These are phyloP conservation scores for Paracorniculantispora psalliotae DNA, from an alignment of 2,329 filamentous ascomycete species.

Conservation along the genomic window DNA sequence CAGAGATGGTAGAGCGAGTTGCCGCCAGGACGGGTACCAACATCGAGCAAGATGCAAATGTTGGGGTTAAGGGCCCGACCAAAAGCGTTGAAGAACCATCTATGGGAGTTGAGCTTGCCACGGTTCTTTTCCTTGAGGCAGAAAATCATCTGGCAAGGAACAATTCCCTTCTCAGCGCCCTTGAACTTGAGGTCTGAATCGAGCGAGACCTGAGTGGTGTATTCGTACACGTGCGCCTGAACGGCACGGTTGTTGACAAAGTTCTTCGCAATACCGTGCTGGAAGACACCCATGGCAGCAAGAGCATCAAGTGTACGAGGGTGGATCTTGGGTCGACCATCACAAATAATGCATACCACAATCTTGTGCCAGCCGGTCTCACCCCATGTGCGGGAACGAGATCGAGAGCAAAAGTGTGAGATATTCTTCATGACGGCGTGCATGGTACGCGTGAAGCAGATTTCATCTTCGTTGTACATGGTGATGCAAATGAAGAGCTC, in stretches of 20 bases:
- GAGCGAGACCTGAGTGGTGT: conserved; percentile 95
- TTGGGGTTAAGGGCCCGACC: conserved; percentile 90
- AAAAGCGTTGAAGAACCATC: conserved; percentile 99
- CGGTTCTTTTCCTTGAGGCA: conserved; percentile 97
- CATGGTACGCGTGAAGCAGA: conserved; percentile 96
- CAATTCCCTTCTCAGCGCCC: conserved; percentile 96
- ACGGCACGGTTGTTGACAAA: conserved; percentile 94
- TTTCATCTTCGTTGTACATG: conserved; percentile 99
- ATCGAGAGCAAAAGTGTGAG: conserved; percentile 88
- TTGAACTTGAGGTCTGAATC: conserved; percentile 98
- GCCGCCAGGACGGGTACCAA: conserved; percentile 83
- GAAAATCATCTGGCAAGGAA: conserved; percentile 97
- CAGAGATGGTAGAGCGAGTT: conserved; percentile 96
- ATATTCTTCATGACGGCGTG: conserved; percentile 99
- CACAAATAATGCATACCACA: conserved; percentile 92
- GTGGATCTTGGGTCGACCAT: conserved; percentile 86
- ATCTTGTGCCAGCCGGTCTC: conserved; percentile 99
- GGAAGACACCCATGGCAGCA: conserved; percentile 95
- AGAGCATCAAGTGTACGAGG: conserved; percentile 88
- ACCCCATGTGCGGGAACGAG: conserved; percentile 92
- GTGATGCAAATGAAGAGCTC: conserved; percentile 96
- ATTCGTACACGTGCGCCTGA: conserved; percentile 96
- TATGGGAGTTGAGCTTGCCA: conserved; percentile 96
- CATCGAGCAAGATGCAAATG: conserved; percentile 93
- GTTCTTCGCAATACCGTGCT: conserved; percentile 98